Evolutionary conservation across 208 protist genomes (phyloP).

Genomic region (Strigomonas oncopelti): DNA sequence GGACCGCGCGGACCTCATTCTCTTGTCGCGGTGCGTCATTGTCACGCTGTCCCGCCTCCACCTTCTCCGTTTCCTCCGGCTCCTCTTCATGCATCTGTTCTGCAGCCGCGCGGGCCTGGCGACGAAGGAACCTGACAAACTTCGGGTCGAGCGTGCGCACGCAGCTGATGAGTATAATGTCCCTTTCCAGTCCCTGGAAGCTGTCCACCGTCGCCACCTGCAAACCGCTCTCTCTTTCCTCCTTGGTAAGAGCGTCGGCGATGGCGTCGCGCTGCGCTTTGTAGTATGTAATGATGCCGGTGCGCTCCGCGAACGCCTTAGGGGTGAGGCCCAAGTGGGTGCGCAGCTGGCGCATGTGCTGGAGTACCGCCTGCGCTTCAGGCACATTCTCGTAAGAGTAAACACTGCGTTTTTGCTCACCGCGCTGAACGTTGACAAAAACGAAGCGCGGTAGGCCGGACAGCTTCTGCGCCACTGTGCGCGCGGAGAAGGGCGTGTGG

Average conservation of each 20-base stretch:
- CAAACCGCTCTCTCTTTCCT: slow-evolving; percentile 48
- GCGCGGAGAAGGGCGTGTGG: too few species aligned
- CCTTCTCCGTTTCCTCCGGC: background rate
- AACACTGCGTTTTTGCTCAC: slow-evolving; percentile 25
- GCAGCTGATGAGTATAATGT: slow-evolving; percentile 90
- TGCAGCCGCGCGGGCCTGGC: too few species aligned
- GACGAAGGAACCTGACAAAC: background rate
- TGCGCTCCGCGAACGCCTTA: slow-evolving; percentile 43
- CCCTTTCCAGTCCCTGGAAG: slow-evolving; percentile 93
- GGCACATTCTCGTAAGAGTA: slow-evolving; percentile 38
- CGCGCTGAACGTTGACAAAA: slow-evolving; percentile 66
- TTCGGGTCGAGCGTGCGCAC: slow-evolving; percentile 39
- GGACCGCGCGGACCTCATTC: too few species aligned
- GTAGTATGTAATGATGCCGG: slow-evolving; percentile 87
- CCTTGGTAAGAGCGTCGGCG: slow-evolving; percentile 8
- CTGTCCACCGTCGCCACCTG: slow-evolving; percentile 90
- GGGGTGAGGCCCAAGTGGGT: slow-evolving; percentile 39
- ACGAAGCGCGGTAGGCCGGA: slow-evolving; percentile 42
- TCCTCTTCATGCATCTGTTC: too few species aligned
- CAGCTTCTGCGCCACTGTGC: slow-evolving; percentile 17
- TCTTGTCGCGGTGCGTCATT: too few species aligned
- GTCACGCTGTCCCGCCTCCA: background rate
- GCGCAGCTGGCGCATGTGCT: slow-evolving; percentile 68
- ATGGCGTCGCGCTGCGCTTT: slow-evolving; percentile 61
- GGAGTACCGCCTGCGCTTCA: slow-evolving; percentile 62